Base-by-base conservation (phyloP, 495 filamentous ascomycete genomes). In the Aspergillus sclerotioniger region DNA sequence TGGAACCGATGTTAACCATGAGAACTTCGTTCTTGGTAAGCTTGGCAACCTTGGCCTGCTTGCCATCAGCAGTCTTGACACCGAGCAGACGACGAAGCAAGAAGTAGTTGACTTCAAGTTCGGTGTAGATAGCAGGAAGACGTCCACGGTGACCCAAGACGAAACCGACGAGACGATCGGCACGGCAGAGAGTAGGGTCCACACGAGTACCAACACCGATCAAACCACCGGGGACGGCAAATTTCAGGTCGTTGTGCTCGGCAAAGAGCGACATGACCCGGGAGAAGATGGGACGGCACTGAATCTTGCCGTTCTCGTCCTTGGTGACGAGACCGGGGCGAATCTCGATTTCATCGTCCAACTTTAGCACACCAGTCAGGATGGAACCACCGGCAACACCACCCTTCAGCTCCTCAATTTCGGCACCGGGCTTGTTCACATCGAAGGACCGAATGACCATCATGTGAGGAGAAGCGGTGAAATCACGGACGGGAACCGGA, bases 381-480 rank as follows among this genome's bases (percentile, higher is more conserved):
- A 98, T 97, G 76, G 87, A 90, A 61, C 94, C 94, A 83, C 94
- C 94, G 63, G 94, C 94, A 72, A 98, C 94, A 82, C 94, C 94
- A 68, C 94, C 94, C 83, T 98, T 98, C 60, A 98, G 82, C 63
- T 98, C 95, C 32, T 98, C 95, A 57, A 98, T 97, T 77, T 96
- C 95, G n/a, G 95, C 91, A 84, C 94, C 94, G 37, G 94, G 94
- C 83, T 98, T 98, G 85, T 98, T 98, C 63, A 98, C 95, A 67
- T 98, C 94, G 72, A 98, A 98, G 5, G 92, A 97, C 62, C 94
- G 89, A 71, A 98, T 98, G 66, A 98, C 87, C 65, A 98, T 98
- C 90, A 98, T 96, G 76, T 96, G 91, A 28, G 94, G 94, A 43
- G 89, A 88, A 60, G 87, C 85, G 55, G 85, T 81, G 80, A 98